Base-by-base conservation (phyloP, 2,329 filamentous ascomycete genomes). In the Epichloe brachyelytri region DNA sequence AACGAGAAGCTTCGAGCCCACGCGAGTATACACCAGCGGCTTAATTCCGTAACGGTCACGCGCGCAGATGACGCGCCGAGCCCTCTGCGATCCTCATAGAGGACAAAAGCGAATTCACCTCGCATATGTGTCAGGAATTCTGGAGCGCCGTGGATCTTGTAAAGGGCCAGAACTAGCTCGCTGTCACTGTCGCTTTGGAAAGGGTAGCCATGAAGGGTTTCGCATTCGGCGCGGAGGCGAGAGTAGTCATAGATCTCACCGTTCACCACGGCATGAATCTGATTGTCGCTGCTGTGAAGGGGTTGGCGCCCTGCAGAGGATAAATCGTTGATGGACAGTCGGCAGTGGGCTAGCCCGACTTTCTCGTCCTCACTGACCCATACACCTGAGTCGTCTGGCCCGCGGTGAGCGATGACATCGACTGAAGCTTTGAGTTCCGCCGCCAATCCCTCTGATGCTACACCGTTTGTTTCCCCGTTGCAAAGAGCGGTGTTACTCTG, bases 171-270 rank as follows among this genome's bases (percentile, higher is more conserved):
- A 7, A 77, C 68, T 7, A 79, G 66, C 56, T 80, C 77, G 36
- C 37, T 38, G 37, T 45, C 43, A 8, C 71, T 72, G 56, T 79
- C 76, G 43, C 69, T 71, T 30, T 63, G 60, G 63, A 79, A 79
- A 2, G 57, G 46, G 59, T 76, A 76, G 10, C 60, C 57, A 46
- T 64, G 64, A 2, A 66, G 53, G 2, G 59, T 52, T n/a, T 57
- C 51, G 19, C 72, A 60, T 11, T 67, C 57, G 6, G 56, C 56
- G 22, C 74, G 68, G 12, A 76, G 65, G 11, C 61, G 57, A 46
- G 77, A 72, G 52, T 72, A 67, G 56, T 76, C 74, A 59, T 81
- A 81, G n/a, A 81, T 67, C 59, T 80, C 77, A 30, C 78, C 77
- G 52, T 78, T 80, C 22, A 80, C 74, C n/a, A 80, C 71, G 2